Evolutionary conservation across 768 basidiomycete species (phyloP).

Genomic region (Galerina marginata): DNA sequence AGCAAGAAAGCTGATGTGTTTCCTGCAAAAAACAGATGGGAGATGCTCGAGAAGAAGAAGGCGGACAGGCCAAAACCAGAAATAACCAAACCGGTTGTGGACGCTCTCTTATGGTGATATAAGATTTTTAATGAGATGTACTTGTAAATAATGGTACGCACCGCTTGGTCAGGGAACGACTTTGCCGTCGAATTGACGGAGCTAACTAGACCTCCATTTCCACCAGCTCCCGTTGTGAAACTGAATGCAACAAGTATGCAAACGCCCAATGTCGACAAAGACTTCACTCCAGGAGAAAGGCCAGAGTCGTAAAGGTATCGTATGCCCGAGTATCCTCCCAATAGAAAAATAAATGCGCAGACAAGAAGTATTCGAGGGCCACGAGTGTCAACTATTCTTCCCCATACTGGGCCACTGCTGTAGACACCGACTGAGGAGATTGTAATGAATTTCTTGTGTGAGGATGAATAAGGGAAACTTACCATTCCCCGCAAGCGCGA

Average conservation of each 20-base stretch:
- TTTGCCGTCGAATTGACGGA: conserved; percentile 85
- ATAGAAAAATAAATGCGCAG: conserved; percentile 60
- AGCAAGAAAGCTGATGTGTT: conserved; percentile 80
- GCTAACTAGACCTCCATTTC: conserved; percentile 72
- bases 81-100: conserved; percentile 76
- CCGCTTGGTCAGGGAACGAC: conserved; percentile 73
- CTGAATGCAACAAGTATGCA: conserved; percentile 62
- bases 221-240: conserved; percentile 79
- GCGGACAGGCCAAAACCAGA: conserved; percentile 93
- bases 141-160: conserved; percentile 40
- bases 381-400: conserved; percentile 72
- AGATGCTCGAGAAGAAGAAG: conserved; percentile 84
- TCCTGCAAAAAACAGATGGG: conserved; percentile 74
- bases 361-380: conserved; percentile 76
- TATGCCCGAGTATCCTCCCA: conserved; percentile 80
- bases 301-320: conserved; percentile 67
- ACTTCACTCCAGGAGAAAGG: conserved; percentile 35
- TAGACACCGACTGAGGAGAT: conserved; percentile 71
- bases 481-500: conserved; percentile 84
- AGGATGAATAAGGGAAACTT: conserved; percentile 24
- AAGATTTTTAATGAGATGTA: conserved; percentile 2
- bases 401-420: conserved; percentile 76
- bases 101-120: conserved; percentile 62
- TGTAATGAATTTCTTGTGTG: not conserved
- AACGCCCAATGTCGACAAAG: conserved; percentile 50